Base-by-base conservation (phyloP, 1,284 basidiomycete species). In the Ustilago cynodontis region DNA sequence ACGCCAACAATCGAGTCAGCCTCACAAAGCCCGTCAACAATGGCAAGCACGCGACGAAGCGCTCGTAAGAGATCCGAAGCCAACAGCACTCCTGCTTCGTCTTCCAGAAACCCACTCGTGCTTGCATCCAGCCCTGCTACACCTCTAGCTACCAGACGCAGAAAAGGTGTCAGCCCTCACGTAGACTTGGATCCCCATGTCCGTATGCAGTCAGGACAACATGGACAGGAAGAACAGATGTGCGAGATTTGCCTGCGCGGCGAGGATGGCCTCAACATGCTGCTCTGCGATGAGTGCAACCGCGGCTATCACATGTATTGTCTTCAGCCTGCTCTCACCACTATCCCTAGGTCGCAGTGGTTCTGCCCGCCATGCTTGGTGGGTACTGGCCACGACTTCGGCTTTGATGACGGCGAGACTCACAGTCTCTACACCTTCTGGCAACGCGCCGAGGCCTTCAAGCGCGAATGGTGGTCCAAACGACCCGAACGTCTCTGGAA, bases 371-470 rank as follows among this genome's bases (percentile, higher is more conserved):
- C 92, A 1, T 99, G 97, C 84, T 88, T 99, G 18, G 90, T 95
- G 50, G 92, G 92, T 29, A 97, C 94, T 0, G 95, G 96, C n/a
- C 94, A 94, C 65, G 97, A 98, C 87, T 99, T 94, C 84, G 97
- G 97, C 47, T 99, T 99, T 83, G 96, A 98, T 81, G 96, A 98
- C 83, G 97, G 97, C 60, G 93, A 98, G 86, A 95, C 98, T 78
- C 96, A 99, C 86, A 92, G 91, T 72, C 89, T 99, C 49, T 90
- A 93, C 47, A 94, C 91, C 80, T 99, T 99, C 87, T 94, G 96
- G 83, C 92, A 92, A 41, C 90, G 96, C 24, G 96, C 98, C 80
- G 88, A 90, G 28, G 93, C 93, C 67, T 99, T 99, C 87, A 77
- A 80, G 64, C 68, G 65, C 35, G 88, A 91, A 61, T 99, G 95